Percentiles rank a stretch among this genome's conserved stretches.
Conservation (phyloP, 495 filamentous ascomycete genomes). For the Talaromyces proteolyticus region DNA sequence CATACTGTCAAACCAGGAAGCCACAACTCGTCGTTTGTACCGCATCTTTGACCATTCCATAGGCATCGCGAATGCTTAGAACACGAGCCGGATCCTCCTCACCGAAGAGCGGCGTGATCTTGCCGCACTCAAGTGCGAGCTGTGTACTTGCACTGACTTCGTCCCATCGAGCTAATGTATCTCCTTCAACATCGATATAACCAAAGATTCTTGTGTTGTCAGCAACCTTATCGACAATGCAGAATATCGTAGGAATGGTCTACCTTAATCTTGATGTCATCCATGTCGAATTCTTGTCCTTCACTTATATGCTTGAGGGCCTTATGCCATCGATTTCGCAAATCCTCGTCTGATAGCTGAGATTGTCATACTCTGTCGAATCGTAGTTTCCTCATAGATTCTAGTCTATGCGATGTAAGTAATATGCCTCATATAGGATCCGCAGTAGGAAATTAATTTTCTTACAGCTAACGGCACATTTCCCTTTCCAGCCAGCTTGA, state of each 20-base stretch:
- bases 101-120: not conserved
- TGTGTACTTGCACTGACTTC: conserved; percentile 1
- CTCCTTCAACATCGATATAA: conserved; percentile 1
- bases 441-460: not conserved
- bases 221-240: not conserved
- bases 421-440: not conserved
- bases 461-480: conserved; percentile 2
- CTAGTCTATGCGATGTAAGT: not conserved
- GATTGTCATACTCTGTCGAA: conserved; percentile 2
- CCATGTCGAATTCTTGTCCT: not conserved
- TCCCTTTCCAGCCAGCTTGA: conserved; percentile 1
- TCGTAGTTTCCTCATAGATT: conserved; percentile 1
- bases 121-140: not conserved
- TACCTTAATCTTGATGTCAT: conserved; percentile 5
- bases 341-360: conserved; percentile 4
- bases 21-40: not conserved
- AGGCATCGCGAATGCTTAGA: not conserved
- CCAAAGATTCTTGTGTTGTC: conserved; percentile 1
- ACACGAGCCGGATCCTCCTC: not conserved
- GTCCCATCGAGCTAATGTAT: not conserved
- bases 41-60: conserved; percentile 2
- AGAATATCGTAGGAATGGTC: not conserved
- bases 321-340: conserved; percentile 2
- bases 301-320: not conserved
- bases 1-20: conserved; percentile 1